These are phyloP conservation scores for Calonectria fujianensis DNA, from an alignment of 2,329 filamentous ascomycete species.

Conservation along the genomic window DNA sequence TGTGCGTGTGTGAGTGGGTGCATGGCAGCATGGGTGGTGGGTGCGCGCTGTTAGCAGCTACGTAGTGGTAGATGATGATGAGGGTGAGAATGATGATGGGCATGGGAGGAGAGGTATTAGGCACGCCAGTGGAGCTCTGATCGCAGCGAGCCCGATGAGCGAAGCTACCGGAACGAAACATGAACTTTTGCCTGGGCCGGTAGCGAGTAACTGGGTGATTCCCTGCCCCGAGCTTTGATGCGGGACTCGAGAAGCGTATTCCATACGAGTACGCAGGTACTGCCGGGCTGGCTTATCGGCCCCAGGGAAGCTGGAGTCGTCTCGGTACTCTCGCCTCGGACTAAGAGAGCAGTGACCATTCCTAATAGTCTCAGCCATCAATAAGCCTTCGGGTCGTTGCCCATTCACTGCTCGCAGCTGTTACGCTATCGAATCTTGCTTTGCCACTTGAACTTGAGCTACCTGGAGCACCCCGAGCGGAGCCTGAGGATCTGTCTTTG, in stretches of 20 bases:
- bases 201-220: background rate
- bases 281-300: constrained; percentile 16
- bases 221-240: constrained; percentile 5
- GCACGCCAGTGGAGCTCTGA: background rate
- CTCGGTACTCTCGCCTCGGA: constrained; percentile 17
- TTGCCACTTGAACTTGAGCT: constrained; percentile 22
- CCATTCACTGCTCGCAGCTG: constrained; percentile 21
- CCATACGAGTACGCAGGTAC: constrained; percentile 12
- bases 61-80: background rate
- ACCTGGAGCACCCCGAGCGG: constrained; percentile 10
- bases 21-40: background rate
- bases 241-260: constrained; percentile 1
- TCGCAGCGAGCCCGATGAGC: background rate
- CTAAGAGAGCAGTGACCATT: constrained; percentile 20
- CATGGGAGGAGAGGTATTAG: background rate
- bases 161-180: background rate
- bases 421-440: constrained; percentile 29
- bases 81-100: constrained; percentile 15
- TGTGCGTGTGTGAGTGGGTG: constrained; percentile 19
- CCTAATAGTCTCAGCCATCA: constrained; percentile 28
- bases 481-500: constrained; percentile 13
- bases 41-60: background rate
- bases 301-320: constrained; percentile 4
- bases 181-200: constrained; percentile 10
- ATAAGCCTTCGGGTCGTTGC: constrained; percentile 1